Evolutionary conservation across 805 yeast species (phyloP), one percentile per base, ranked within the genome.

Genomic region (Kuraishia cidri): DNA sequence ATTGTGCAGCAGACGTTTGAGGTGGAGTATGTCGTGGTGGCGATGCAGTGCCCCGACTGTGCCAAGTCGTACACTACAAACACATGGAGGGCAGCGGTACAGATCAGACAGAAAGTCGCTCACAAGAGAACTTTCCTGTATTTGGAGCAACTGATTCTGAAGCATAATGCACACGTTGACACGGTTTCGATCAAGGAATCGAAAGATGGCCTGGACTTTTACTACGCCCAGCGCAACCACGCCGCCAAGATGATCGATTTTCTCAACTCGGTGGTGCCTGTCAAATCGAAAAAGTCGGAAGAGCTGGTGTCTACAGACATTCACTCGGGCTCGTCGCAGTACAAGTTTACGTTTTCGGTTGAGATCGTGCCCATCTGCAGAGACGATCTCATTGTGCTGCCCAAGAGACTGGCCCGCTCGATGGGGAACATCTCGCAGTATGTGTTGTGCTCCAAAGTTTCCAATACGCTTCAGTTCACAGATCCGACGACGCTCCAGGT

Each of bases 41-140:
- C 97, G 13, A 84, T 83, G 83, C 98, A 92, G 66, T 92, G 99
- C 68, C 80, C 96, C 3, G 97, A 90, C 62, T 92, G 99, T 75
- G 98, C 97, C 35, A 88, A 86, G 58, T 82, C 96, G 1, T 92
- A 81, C 51, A 92, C 99, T 21, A 82, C 94, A 18, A 86, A 92
- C 58, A 94, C 97, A 4, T 92, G 98, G 98, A 81, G 92, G 59
- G 97, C 99, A 21, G 76, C 90, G 19, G 95, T 94, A 24, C 99
- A 92, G 64, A 82, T 94, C 47, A 80, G 99, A 64, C 99, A 92
- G 61, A 92, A 94, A 56, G 98, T 92, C 24, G 75, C 85, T 12
- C 98, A 92, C 60, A 92, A 92, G 64, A 80, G 96, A 69, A 92
- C 99, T 6, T 90, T 92, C 57, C 72, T 90, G 56, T 92, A 85